Base-by-base conservation (phyloP, 306 rosid species). In the Quercus robur region DNA sequence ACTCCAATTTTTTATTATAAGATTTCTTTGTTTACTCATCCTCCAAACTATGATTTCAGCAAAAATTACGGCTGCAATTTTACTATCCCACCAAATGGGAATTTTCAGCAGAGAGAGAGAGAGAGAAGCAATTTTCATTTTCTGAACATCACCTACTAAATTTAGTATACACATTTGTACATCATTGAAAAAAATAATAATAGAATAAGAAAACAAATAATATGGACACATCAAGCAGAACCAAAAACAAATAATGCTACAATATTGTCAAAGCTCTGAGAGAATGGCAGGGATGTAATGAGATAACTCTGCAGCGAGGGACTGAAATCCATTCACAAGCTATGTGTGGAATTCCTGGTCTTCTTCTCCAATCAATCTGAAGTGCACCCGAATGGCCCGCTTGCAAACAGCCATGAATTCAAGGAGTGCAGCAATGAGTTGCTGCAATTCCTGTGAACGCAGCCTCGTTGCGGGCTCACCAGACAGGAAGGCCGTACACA, bases 371-470 rank as follows among this genome's bases (percentile, higher is more conserved):
- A 95, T 95, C 81, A 95, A 78, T 82, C 99, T 88, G 82, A 91
- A 86, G 82, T 95, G 99, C 13, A 95, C 98, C 1, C 99, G 90
- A 77, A 95, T 95, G 21, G 99, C 99, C 9, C 99, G 99, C 81
- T 95, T 95, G 86, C 99, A 95, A 17, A 95, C 99, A 1, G 99
- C 99, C 99, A 95, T 95, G 78, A 95, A 95, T 82, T 95, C 99
- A 8, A 95, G 99, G 72, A 95, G 98, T 0, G 99, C 99, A 4
- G 99, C 99, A 20, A 93, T 95, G 38, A 95, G 98, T 81, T 95
- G 99, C 88, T 95, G 99, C 71, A 93, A 84, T 89, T 93, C 99
- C 84, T 95, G 94, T 0, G 99, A 91, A 30, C 99, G 93, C 84
- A 95, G 75, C 88, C 99, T 87, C 0, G 99, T 95, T 0, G 99